Percentiles rank a stretch among this genome's conserved stretches.
phyloP scores from a whole-genome alignment of 345 rosid genomes.

The Tarenaya hassleriana region DNA sequence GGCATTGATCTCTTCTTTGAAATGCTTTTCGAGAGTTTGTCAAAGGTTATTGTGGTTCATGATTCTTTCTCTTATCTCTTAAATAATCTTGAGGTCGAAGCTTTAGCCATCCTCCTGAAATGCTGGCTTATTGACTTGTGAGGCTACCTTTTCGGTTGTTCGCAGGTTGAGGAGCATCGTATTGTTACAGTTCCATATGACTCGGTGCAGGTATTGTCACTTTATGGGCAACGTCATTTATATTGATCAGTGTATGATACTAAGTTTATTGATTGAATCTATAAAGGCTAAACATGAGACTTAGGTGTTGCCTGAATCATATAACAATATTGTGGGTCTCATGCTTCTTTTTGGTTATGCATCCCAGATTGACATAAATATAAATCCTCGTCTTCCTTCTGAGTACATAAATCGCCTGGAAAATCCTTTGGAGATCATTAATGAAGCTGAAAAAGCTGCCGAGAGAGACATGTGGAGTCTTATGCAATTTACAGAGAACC shows the following conservation, averaged over 20 bases:
- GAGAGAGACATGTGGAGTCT: conserved; percentile 72
- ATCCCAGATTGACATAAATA: conserved; percentile 69
- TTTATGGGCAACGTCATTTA: too few species aligned
- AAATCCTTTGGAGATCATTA: conserved; percentile 75
- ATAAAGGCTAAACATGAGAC: conserved; percentile 9
- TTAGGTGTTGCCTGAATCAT: background rate
- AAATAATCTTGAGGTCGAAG: conserved; percentile 7
- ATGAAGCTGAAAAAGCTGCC: conserved; percentile 83
- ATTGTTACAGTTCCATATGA: conserved; percentile 61
- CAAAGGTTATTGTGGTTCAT: conserved; percentile 49
- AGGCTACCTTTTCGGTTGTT: conserved; percentile 25
- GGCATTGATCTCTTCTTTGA: conserved; percentile 96
- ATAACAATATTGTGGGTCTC: background rate
- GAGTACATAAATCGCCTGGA: conserved; percentile 87
- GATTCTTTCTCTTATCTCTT: conserved; percentile 15
- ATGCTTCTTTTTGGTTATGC: conserved; percentile 19
- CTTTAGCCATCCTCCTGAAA: conserved; percentile 10
- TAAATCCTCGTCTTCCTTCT: conserved; percentile 73
- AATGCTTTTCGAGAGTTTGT: conserved; percentile 94
- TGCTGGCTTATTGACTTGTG: conserved; percentile 27
- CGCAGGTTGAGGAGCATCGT: conserved; percentile 82
- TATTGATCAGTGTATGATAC: conserved; percentile 11
- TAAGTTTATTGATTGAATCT: too few species aligned
- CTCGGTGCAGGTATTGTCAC: conserved; percentile 59
- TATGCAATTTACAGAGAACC: conserved; percentile 82